Conservation (phyloP, 768 basidiomycete genomes). For the Jaapia argillacea region DNA sequence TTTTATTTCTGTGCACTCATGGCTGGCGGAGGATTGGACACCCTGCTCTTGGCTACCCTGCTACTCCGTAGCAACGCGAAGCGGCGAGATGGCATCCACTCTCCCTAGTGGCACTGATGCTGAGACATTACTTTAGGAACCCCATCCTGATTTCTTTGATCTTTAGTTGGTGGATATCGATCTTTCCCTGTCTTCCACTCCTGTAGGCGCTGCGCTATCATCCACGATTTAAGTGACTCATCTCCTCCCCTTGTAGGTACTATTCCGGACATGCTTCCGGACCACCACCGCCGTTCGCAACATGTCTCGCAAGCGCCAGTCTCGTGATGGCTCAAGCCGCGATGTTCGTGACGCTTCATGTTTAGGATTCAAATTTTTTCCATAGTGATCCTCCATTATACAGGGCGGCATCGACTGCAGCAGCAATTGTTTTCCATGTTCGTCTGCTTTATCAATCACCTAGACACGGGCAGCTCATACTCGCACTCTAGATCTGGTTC, state of each 20-base stretch:
- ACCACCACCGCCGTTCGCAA: slow-evolving; percentile 4
- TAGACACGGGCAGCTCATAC: background rate
- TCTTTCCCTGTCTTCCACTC: slow-evolving; percentile 7
- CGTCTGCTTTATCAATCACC: background rate
- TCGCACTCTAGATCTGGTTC: background rate
- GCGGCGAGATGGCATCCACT: background rate
- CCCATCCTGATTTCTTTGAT: slow-evolving; percentile 9
- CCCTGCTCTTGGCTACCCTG: slow-evolving; percentile 7
- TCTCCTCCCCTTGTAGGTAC: slow-evolving; percentile 5
- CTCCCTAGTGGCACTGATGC: background rate
- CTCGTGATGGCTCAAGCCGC: slow-evolving; percentile 8
- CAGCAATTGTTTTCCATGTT: slow-evolving; percentile 8
- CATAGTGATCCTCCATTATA: background rate
- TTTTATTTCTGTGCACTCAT: slow-evolving; percentile 8
- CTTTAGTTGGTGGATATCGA: slow-evolving; percentile 10
- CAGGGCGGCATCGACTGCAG: slow-evolving; percentile 6
- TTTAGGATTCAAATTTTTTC: background rate
- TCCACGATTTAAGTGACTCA: background rate
- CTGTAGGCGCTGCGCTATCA: slow-evolving; percentile 3
- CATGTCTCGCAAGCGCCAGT: slow-evolving; percentile 7
- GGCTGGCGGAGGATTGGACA: slow-evolving; percentile 4
- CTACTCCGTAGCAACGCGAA: slow-evolving; percentile 6
- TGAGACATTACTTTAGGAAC: slow-evolving; percentile 5
- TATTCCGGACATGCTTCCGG: slow-evolving; percentile 7
- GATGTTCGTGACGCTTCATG: slow-evolving; percentile 5